Base-by-base conservation (phyloP, 495 filamentous ascomycete species). In the Penicillium daleae region DNA sequence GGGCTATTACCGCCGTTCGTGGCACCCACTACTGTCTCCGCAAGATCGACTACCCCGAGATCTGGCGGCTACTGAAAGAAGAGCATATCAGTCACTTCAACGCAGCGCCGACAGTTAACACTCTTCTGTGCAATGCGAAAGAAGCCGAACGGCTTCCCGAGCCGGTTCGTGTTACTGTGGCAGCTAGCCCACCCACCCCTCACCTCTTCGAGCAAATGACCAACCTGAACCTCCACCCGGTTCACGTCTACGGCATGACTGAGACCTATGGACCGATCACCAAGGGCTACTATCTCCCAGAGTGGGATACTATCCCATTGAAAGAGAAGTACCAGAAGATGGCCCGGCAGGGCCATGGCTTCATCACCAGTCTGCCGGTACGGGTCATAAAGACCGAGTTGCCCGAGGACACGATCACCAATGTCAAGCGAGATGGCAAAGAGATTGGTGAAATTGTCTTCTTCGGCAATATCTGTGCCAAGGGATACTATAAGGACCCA, bases 231-330 rank as follows among this genome's bases (percentile, higher is more conserved):
- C 83, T 99, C 44, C 82, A 89, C 42, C 96, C 95, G 2, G 93
- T 98, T 12, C 95, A 99, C 74, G 92, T 96, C 9, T 98, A 98
- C 73, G 95, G 95, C 12, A 75, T 98, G 75, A 97, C 94, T 1
- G 93, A 97, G 76, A 97, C 93, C 1, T 98, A 98, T 67, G 95
- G 95, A 0, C 95, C 95, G 10, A 96, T 97, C 58, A 98, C 94
- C 15, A 96, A 95, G 69, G 90, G 92, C 3, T 99, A 99, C 68
- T 80, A 88, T 58, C 80, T 98, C 74, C 91, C 92, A 0, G 78
- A 82, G 17, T 99, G 95, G 95, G 88, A 94, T 6, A 66, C 66
- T 0, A 77, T 98, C 1, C 82, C 89, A 0, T 52, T 71, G 9
- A 84, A 88, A 27, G 92, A 97, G 64, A 90, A 88, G 73, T 99